Conservation (phyloP, 345 rosid genomes). For the Moringa oleifera region DNA sequence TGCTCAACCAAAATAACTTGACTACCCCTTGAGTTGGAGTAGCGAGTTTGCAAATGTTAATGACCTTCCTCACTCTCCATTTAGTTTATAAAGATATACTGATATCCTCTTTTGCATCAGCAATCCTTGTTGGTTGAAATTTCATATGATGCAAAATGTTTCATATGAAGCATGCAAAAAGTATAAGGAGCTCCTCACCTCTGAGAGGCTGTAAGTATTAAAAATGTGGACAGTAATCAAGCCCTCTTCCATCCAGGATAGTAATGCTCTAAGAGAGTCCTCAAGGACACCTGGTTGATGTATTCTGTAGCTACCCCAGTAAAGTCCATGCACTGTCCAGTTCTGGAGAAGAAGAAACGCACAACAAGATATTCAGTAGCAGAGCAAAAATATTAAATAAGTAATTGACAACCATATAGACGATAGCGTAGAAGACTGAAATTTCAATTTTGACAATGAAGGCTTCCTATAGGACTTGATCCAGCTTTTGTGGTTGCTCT, state of each 20-base stretch:
- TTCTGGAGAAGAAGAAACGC: conserved; percentile 44
- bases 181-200: conserved; percentile 41
- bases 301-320: conserved; percentile 80
- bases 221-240: conserved; percentile 66
- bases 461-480: too few relatives aligned
- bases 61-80: neutral
- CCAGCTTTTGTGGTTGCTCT: too few relatives aligned
- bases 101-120: neutral
- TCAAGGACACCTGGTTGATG: conserved; percentile 59
- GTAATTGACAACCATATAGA: neutral
- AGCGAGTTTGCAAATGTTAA: neutral
- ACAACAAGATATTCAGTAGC: neutral
- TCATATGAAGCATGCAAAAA: neutral
- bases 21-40: neutral
- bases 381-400: too few relatives aligned
- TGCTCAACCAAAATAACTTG: neutral
- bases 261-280: conserved; percentile 69
- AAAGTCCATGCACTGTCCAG: conserved; percentile 97
- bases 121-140: neutral
- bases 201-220: conserved; percentile 53
- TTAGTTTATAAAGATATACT: too few relatives aligned
- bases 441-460: neutral
- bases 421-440: neutral
- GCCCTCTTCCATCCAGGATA: conserved; percentile 73
- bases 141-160: neutral